These are phyloP conservation scores for Polyrhizophydium stewartii DNA, from an alignment of 371 early-diverging fungal genomes.

Conservation along the genomic window DNA sequence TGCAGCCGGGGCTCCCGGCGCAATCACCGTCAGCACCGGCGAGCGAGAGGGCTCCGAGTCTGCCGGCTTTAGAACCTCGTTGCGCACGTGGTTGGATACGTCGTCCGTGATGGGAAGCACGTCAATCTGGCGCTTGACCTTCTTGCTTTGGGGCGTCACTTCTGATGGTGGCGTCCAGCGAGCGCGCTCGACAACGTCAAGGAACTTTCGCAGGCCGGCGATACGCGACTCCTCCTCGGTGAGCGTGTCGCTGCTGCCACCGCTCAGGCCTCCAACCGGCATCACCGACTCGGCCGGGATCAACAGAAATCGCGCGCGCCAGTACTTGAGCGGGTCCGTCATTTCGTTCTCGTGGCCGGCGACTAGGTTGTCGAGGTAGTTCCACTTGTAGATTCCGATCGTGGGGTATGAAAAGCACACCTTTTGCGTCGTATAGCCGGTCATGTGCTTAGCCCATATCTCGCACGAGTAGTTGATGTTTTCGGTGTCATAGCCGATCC, in stretches of 20 bases:
- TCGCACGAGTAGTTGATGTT: conserved; percentile 70
- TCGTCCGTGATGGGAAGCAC: conserved; percentile 27
- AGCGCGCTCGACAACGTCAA: conserved; percentile 33
- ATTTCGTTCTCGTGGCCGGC: conserved; percentile 83
- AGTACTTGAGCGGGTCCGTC: conserved; percentile 74
- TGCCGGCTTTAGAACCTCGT: conserved; percentile 14
- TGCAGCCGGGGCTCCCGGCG: background rate
- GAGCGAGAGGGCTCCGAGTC: too few species aligned
- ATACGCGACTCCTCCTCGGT: conserved; percentile 90
- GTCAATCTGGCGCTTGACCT: conserved; percentile 12
- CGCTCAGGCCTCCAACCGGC: conserved; percentile 28
- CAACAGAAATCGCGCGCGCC: conserved; percentile 85
- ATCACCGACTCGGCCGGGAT: conserved; percentile 77
- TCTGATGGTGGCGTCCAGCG: conserved; percentile 21
- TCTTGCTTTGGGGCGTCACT: conserved; percentile 5
- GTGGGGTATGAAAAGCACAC: conserved; percentile 73
- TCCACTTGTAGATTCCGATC: conserved; percentile 83
- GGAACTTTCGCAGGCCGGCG: conserved; percentile 68
- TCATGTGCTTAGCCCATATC: conserved; percentile 80
- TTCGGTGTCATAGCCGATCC: conserved; percentile 52
- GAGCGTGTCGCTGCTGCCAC: conserved; percentile 50
- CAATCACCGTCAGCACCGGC: too few species aligned
- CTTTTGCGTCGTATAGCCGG: conserved; percentile 51
- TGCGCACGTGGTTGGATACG: conserved; percentile 18
- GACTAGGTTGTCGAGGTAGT: conserved; percentile 74